Percentiles rank a stretch among this genome's conserved stretches.
These are phyloP conservation scores for Didymosphaeria variabile DNA, from an alignment of 2,329 filamentous ascomycete genomes.

Conservation along the genomic window DNA sequence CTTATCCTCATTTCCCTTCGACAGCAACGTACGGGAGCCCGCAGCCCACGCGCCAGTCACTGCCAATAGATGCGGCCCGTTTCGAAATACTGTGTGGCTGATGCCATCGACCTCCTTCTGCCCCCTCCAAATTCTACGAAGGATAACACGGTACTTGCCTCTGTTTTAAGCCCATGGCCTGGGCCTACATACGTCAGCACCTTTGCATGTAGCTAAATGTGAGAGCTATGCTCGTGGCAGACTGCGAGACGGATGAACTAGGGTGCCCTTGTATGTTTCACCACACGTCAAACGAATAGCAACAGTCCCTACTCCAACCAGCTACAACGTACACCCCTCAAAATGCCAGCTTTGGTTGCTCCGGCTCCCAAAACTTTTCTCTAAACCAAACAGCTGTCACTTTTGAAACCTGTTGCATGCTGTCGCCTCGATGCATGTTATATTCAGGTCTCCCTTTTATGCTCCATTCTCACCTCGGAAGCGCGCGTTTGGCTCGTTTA, in stretches of 20 bases:
- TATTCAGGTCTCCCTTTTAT: neutral
- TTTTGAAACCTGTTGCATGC: neutral
- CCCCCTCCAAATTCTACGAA: neutral
- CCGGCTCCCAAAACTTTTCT: neutral
- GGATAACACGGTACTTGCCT: neutral
- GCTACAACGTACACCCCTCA: slow-evolving; percentile 5
- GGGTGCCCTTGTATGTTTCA: neutral
- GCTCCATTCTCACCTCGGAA: neutral
- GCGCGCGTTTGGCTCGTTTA: slow-evolving; percentile 11
- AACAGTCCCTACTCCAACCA: slow-evolving; percentile 1
- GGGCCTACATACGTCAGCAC: neutral
- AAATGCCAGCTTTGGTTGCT: neutral
- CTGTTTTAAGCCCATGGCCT: neutral
- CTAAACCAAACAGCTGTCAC: neutral
- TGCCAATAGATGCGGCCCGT: neutral
- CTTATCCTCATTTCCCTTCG: neutral
- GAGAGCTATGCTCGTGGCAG: neutral
- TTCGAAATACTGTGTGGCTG: neutral
- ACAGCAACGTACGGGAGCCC: neutral
- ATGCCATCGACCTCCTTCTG: no score
- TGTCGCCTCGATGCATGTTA: slow-evolving; percentile 3
- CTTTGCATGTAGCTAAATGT: neutral
- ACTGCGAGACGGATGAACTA: neutral
- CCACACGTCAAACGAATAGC: slow-evolving; percentile 17
- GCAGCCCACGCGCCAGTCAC: neutral